Percentiles rank a stretch among this genome's conserved stretches.
phyloP scores from a whole-genome alignment of 2,329 filamentous ascomycete species.

The Lachnellula arida region DNA sequence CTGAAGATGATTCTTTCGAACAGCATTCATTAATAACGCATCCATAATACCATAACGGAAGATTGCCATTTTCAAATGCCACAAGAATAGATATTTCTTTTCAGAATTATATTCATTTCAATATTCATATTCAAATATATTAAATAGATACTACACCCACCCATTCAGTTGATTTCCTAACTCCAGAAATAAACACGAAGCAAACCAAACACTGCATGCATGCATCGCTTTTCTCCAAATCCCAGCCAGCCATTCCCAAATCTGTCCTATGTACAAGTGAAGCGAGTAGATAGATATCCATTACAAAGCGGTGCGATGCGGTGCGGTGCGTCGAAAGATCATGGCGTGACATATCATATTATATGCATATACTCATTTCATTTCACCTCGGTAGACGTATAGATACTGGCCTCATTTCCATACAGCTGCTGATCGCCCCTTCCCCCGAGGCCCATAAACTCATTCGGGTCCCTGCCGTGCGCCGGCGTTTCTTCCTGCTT shows the following conservation, averaged over 20 bases:
- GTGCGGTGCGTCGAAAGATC: background rate
- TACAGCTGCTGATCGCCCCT: conserved; percentile 80
- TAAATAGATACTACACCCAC: too few species aligned
- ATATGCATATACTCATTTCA: conserved; percentile 24
- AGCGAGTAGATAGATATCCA: background rate
- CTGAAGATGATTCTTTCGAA: too few species aligned
- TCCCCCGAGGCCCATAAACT: conserved; percentile 82
- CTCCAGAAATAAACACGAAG: too few species aligned
- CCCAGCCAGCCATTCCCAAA: background rate
- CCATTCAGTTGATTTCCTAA: too few species aligned
- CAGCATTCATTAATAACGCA: too few species aligned
- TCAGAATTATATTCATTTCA: too few species aligned
- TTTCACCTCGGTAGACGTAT: conserved; percentile 32
- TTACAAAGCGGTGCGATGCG: conserved; percentile 7
- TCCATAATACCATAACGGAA: too few species aligned
- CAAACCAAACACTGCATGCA: background rate
- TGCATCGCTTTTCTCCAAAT: conserved; percentile 11
- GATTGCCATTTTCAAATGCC: too few species aligned
- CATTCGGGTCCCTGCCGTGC: conserved; percentile 60
- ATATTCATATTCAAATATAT: too few species aligned
- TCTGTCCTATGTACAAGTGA: conserved; percentile 14
- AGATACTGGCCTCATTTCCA: conserved; percentile 53
- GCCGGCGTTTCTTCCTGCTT: conserved; percentile 63
- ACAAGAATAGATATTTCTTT: too few species aligned
- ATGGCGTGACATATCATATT: background rate